These are phyloP conservation scores for Trichophaea hybrida DNA, from an alignment of 2,329 filamentous ascomycete genomes.

Conservation along the genomic window DNA sequence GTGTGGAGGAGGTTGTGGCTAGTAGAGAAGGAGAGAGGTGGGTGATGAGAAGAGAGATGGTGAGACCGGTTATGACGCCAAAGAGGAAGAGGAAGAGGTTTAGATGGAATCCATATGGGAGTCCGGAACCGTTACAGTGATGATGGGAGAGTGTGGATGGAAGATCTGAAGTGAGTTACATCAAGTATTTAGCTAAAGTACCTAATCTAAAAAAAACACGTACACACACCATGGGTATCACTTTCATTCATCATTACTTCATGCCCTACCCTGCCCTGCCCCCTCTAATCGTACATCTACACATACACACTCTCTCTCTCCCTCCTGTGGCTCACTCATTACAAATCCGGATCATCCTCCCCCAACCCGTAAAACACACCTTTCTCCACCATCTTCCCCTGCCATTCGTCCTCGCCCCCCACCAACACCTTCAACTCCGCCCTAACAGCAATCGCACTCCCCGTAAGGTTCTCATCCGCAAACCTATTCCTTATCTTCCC, in stretches of 20 bases:
- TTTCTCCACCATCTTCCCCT: not conserved
- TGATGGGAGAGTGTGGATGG: not conserved
- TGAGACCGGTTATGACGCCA: not conserved
- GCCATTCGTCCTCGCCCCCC: not conserved
- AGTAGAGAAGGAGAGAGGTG: not conserved
- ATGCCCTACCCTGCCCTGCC: not conserved
- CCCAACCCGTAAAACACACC: not conserved
- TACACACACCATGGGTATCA: not conserved
- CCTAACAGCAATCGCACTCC: not conserved
- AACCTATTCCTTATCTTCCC: not conserved
- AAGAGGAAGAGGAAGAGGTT: not conserved
- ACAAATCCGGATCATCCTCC: conserved; percentile 2
- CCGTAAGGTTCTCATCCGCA: not conserved
- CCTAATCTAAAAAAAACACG: not conserved
- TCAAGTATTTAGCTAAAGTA: not conserved
- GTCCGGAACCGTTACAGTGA: not conserved
- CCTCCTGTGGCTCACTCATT: not conserved
- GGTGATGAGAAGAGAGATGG: not conserved
- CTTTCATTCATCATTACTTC: not conserved
- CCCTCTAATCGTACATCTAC: not conserved
- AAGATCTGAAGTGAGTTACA: not conserved
- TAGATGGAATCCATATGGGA: not conserved
- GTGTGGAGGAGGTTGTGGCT: not conserved
- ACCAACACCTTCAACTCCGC: not conserved
- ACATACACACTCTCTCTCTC: not conserved